These are phyloP conservation scores for Mycena polygramma DNA, from an alignment of 768 basidiomycete genomes.

Conservation along the genomic window DNA sequence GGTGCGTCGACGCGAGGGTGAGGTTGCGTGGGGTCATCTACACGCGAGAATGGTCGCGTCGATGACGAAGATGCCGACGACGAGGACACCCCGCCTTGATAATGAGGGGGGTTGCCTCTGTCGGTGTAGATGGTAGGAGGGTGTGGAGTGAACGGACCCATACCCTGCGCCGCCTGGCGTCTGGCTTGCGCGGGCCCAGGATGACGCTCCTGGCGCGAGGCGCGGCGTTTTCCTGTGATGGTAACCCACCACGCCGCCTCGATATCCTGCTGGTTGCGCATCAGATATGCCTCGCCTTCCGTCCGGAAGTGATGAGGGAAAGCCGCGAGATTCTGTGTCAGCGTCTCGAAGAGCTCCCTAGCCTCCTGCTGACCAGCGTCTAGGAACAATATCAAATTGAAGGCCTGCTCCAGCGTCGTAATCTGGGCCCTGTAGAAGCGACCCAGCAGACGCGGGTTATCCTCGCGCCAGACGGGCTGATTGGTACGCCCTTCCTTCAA, in stretches of 20 bases:
- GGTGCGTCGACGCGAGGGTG: too few relatives aligned
- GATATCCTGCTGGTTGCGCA: conserved; percentile 5
- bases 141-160: too few relatives aligned
- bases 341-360: not conserved
- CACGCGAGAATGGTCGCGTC: too few relatives aligned
- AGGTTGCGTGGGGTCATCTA: too few relatives aligned
- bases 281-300: conserved; percentile 9
- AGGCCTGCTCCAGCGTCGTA: conserved; percentile 3
- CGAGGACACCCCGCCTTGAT: too few relatives aligned
- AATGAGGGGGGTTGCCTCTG: too few relatives aligned
- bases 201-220: not conserved
- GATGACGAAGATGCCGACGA: too few relatives aligned
- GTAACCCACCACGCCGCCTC: not conserved
- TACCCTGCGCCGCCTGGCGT: too few relatives aligned
- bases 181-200: not conserved
- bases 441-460: too few relatives aligned
- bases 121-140: too few relatives aligned
- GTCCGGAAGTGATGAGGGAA: not conserved
- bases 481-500: too few relatives aligned
- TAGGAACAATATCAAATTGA: not conserved
- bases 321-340: not conserved
- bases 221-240: not conserved
- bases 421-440: not conserved
- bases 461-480: too few relatives aligned
- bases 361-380: not conserved